phyloP scores from a whole-genome alignment of 805 yeast genomes.

The Ogataea naganishii region DNA sequence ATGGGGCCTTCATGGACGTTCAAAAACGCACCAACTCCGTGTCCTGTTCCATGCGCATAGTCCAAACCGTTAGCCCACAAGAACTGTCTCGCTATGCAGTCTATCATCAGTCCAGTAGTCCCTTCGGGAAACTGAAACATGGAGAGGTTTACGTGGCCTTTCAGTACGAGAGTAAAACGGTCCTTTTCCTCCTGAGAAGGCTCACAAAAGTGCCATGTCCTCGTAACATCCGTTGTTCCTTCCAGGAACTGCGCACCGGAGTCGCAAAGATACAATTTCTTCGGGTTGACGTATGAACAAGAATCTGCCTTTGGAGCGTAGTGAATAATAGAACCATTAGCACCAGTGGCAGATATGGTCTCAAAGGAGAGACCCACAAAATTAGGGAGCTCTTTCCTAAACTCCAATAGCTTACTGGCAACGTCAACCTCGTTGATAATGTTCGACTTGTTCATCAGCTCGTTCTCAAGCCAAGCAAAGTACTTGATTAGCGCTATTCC shows the following conservation, averaged over 20 bases:
- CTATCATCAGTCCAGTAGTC: conserved; percentile 45
- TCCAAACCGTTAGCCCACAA: conserved; percentile 51
- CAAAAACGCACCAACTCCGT: conserved; percentile 54
- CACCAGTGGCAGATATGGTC: conserved; percentile 68
- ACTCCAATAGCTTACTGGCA: conserved; percentile 45
- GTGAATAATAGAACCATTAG: conserved; percentile 73
- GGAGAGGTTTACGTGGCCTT: conserved; percentile 46
- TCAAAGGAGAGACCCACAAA: conserved; percentile 62
- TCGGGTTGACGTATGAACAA: conserved; percentile 41
- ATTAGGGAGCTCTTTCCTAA: conserved; percentile 43
- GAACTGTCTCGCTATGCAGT: conserved; percentile 48
- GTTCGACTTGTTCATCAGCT: conserved; percentile 31
- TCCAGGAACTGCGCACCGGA: conserved; percentile 55
- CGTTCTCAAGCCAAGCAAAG: conserved; percentile 51
- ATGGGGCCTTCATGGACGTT: conserved; percentile 59
- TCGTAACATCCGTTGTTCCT: conserved; percentile 58
- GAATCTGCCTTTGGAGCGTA: conserved; percentile 46
- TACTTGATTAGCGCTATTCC: conserved; percentile 46
- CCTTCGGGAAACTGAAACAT: conserved; percentile 44
- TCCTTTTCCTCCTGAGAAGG: conserved; percentile 38
- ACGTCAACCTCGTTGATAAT: conserved; percentile 59
- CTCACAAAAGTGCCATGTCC: conserved; percentile 45
- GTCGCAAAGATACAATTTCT: conserved; percentile 45
- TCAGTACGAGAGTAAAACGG: conserved; percentile 49
- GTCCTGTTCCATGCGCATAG: conserved; percentile 59